phyloP scores from a whole-genome alignment of 2,329 filamentous ascomycete genomes.

The Fusarium piperis region DNA sequence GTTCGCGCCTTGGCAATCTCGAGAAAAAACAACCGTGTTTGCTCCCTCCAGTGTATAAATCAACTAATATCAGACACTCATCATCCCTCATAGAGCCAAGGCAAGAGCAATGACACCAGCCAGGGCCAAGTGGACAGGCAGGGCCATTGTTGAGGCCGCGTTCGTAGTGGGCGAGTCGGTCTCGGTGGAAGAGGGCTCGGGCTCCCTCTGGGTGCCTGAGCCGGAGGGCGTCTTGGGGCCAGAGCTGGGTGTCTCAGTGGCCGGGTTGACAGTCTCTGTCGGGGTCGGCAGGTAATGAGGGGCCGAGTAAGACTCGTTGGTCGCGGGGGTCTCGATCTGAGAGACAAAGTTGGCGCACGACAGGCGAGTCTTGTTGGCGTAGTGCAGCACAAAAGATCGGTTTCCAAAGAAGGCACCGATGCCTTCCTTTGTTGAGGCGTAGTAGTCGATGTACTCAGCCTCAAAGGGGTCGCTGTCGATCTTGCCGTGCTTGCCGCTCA shows the following conservation, averaged over 20 bases:
- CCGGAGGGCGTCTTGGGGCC: neutral
- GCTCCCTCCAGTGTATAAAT: conserved; percentile 16
- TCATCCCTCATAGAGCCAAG: conserved; percentile 22
- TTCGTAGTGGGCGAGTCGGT: conserved; percentile 17
- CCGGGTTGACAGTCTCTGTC: conserved; percentile 28
- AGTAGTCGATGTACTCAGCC: conserved; percentile 64
- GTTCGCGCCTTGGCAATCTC: conserved; percentile 8
- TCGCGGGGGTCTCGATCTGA: conserved; percentile 14
- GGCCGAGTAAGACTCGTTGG: conserved; percentile 29
- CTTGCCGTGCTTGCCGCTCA: conserved; percentile 77
- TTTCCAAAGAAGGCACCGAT: conserved; percentile 70
- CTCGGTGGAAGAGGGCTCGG: conserved; percentile 18
- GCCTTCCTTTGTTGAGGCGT: conserved; percentile 62
- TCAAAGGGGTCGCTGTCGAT: conserved; percentile 62
- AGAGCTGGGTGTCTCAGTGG: conserved; percentile 20
- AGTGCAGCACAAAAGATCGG: conserved; percentile 72
- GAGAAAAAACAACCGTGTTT: conserved; percentile 1
- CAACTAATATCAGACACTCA: neutral
- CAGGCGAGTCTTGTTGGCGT: conserved; percentile 70
- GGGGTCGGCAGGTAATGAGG: conserved; percentile 32
- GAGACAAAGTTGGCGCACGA: conserved; percentile 70
- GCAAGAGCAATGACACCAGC: conserved; percentile 20
- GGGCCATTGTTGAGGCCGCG: conserved; percentile 20
- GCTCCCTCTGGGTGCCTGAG: conserved; percentile 1
- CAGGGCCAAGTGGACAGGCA: conserved; percentile 24